Evolutionary conservation across 345 rosid species (phyloP).

Genomic region (Eucalyptus polybractea): DNA sequence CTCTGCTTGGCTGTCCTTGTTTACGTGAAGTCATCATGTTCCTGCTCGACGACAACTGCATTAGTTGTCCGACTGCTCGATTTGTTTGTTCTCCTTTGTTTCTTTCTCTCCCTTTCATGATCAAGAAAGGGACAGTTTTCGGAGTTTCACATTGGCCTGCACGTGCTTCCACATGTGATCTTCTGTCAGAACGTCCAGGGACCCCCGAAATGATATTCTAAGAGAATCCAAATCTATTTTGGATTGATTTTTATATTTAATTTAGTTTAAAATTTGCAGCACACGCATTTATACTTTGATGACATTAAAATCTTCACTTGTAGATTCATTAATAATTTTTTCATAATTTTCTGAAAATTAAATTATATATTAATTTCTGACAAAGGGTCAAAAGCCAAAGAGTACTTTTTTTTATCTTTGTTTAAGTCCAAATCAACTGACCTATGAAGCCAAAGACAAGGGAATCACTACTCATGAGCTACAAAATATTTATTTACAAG

Average conservation of each 20-base stretch:
- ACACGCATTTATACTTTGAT: background rate
- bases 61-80: background rate
- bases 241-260: background rate
- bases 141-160: background rate
- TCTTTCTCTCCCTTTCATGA: background rate
- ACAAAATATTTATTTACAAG: background rate
- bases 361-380: background rate
- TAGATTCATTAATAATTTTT: background rate
- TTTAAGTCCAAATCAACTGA: background rate
- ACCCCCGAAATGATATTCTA: background rate
- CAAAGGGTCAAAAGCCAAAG: background rate
- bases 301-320: background rate
- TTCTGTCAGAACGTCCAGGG: background rate
- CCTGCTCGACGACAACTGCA: background rate
- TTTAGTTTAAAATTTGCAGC: background rate
- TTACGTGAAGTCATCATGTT: background rate
- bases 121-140: background rate
- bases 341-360: background rate
- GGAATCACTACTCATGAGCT: background rate
- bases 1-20: background rate
- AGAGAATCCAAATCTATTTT: background rate
- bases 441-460: background rate
- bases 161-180: background rate
- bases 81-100: background rate
- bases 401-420: background rate